Evolutionary conservation across 176 grass and related monocot species (phyloP).

Genomic region (Musa acuminata): DNA sequence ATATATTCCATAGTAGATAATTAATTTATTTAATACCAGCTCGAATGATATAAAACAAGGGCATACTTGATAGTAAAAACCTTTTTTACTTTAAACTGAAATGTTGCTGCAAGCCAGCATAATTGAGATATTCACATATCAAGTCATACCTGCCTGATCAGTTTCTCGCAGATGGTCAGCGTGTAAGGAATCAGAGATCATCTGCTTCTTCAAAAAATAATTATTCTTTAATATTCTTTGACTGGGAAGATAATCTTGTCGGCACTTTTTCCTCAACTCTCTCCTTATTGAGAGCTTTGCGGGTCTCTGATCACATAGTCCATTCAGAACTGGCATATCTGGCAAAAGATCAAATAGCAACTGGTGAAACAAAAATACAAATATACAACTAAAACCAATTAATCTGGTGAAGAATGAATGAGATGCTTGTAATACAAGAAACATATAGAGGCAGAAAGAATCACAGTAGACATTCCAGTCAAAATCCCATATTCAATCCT

Average conservation of each 20-base stretch:
- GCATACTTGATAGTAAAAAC: neutral
- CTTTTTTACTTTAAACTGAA: neutral
- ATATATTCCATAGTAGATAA: neutral
- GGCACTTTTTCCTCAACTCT: conserved; percentile 23
- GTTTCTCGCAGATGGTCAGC: conserved; percentile 2
- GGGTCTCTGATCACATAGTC: conserved; percentile 9
- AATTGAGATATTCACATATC: neutral
- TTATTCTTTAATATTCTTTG: neutral
- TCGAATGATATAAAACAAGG: neutral
- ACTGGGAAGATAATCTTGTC: conserved; percentile 5
- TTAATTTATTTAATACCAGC: neutral
- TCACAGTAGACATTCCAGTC: neutral
- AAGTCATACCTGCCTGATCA: conserved; percentile 16
- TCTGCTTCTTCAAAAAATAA: neutral
- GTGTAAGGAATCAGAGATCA: neutral
- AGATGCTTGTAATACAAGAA: neutral
- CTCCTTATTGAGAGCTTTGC: conserved; percentile 18
- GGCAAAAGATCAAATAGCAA: conserved; percentile 8
- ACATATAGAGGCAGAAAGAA: neutral
- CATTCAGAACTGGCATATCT: conserved; percentile 18
- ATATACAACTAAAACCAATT: neutral
- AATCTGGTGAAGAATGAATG: neutral
- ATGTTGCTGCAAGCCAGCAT: neutral
- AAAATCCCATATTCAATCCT: neutral
- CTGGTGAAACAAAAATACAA: neutral